These are phyloP conservation scores for Trichoderma sp. DNA, from an alignment of 2,329 filamentous ascomycete genomes.

Conservation along the genomic window DNA sequence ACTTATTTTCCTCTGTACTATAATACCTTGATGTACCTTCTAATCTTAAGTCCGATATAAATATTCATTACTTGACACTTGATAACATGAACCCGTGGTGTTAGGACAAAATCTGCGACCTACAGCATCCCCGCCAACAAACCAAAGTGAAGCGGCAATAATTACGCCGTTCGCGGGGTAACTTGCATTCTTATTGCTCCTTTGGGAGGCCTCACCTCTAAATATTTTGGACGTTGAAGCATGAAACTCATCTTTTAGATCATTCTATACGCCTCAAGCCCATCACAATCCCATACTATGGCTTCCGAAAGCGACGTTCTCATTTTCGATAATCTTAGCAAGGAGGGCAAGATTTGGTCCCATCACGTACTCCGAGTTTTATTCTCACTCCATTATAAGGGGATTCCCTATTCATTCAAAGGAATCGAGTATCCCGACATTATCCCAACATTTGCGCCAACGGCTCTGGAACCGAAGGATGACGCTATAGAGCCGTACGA, in stretches of 20 bases:
- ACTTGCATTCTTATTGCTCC: background rate
- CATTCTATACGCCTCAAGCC: background rate
- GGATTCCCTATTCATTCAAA: background rate
- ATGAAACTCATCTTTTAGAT: background rate
- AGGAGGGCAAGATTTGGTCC: background rate
- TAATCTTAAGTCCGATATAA: too few species aligned
- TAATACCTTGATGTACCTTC: too few species aligned
- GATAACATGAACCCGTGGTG: too few species aligned
- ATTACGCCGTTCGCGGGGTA: background rate
- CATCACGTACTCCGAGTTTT: background rate
- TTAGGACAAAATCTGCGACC: too few species aligned
- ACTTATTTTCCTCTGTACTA: too few species aligned
- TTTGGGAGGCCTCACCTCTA: background rate
- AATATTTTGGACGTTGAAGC: background rate
- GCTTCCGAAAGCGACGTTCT: background rate
- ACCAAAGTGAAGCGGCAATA: background rate
- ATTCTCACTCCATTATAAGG: background rate
- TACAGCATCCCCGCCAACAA: too few species aligned
- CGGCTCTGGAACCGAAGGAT: background rate
- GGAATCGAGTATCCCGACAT: background rate
- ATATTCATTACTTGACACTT: too few species aligned
- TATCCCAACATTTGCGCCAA: background rate
- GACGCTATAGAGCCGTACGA: background rate
- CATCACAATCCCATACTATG: background rate
- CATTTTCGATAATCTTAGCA: background rate